Base-by-base conservation (phyloP, 2,329 filamentous ascomycete species). In the Cytospora piceicola region DNA sequence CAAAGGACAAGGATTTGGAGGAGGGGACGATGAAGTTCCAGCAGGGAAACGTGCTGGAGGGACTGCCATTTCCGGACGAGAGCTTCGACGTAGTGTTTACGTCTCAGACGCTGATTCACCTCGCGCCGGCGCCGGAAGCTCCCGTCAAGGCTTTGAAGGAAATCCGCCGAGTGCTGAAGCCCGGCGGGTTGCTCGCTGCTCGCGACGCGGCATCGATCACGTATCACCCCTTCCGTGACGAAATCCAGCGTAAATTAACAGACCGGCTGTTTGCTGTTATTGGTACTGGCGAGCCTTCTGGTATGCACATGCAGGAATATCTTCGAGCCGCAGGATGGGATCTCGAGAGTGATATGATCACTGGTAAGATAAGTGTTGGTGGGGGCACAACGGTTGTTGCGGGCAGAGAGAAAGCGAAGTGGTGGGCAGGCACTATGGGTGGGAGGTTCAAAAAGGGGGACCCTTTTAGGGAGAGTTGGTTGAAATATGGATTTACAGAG, bases 401-500 rank as follows among this genome's bases (percentile, higher is more conserved):
- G 5, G 73, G 72, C 2, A 27, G 30, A 5, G 73, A 78, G 63
- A 63, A 67, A 20, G 68, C 74, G 11, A 65, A 70, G 56, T 76
- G 74, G 70, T 69, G 75, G 22, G 71, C 71, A 32, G 68, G 66
- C 62, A 70, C 73, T 0, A 71, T 65, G 9, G 32, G 65, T 1
- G 75, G 74, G 1, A 72, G 74, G 68, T 55, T 77, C 39, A 39
- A 71, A 62, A 32, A 55, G 27, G 69, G 49, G 2, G 63, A 68
- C 12, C n/a, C 58, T 17, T 68, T 66, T 57, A 65, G 73, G 20
- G 72, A 76, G 69, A 76, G 73, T 56, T 80, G 78, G 78, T 36
- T 73, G 3, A 66, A 72, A 54, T 74, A 71, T 2, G 78, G 77
- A 1, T 76, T 79, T 59, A 71, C 72, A 0, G 73, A 76, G 42